phyloP scores from a whole-genome alignment of 129 eudicot genomes.

The Flaveria brownii region DNA sequence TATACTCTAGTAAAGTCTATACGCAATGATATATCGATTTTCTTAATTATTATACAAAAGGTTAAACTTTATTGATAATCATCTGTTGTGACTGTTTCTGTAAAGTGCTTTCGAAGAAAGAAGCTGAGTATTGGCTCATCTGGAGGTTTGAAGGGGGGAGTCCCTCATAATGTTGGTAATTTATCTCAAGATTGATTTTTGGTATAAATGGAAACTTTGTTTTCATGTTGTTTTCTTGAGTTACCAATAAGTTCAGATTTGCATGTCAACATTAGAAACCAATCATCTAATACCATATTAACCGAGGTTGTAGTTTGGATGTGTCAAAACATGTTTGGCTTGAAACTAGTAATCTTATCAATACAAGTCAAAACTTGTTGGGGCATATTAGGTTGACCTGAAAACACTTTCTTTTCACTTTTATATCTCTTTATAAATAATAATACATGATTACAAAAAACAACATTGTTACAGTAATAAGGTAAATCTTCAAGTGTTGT shows the following conservation, averaged over 20 bases:
- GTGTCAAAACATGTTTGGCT: too few species aligned
- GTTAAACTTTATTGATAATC: not conserved
- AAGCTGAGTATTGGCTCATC: slow-evolving; percentile 86
- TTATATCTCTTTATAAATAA: not conserved
- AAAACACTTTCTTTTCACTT: not conserved
- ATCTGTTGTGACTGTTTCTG: not conserved
- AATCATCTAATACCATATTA: too few species aligned
- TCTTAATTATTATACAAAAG: too few species aligned
- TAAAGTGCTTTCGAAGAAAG: slow-evolving; percentile 85
- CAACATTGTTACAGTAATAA: not conserved
- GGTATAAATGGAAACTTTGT: not conserved
- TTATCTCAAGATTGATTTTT: not conserved
- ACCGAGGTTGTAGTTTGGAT: too few species aligned
- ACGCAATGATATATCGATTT: too few species aligned
- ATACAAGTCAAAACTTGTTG: too few species aligned
- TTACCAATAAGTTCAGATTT: too few species aligned
- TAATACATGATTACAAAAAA: not conserved
- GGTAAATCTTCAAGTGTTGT: not conserved
- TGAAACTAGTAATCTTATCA: too few species aligned
- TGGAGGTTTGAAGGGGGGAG: slow-evolving; percentile 98
- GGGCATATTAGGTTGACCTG: not conserved
- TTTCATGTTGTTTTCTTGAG: too few species aligned
- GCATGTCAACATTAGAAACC: too few species aligned
- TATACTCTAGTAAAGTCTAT: slow-evolving; percentile 30
- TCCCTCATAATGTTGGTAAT: slow-evolving; percentile 86